phyloP scores from a whole-genome alignment of 116 monocot species.

The Phalaenopsis hybrid region DNA sequence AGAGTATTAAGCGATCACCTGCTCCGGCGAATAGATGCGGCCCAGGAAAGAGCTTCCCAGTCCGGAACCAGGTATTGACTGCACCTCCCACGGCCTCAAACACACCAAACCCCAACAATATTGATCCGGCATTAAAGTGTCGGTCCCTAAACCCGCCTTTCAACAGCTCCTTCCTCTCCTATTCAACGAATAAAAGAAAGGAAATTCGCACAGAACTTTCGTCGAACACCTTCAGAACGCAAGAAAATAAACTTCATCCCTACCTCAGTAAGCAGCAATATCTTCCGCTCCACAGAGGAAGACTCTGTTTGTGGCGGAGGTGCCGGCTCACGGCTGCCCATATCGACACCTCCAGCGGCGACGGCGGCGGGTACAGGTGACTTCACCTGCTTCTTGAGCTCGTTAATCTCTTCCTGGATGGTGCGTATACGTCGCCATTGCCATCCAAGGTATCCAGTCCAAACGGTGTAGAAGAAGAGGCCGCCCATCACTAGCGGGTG shows the following conservation, averaged over 20 bases:
- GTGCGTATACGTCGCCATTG: conserved; percentile 94
- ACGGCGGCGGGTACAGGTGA: conserved; percentile 27
- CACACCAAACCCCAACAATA: conserved; percentile 69
- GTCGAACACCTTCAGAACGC: neutral
- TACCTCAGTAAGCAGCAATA: conserved; percentile 75
- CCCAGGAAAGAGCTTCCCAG: conserved; percentile 86
- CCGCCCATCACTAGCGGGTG: conserved; percentile 70
- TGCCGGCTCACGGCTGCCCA: neutral
- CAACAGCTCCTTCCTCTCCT: conserved; percentile 80
- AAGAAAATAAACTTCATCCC: neutral
- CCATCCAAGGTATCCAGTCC: conserved; percentile 84
- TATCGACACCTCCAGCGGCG: conserved; percentile 15
- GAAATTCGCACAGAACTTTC: neutral
- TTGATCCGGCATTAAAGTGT: conserved; percentile 83
- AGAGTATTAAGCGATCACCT: conserved; percentile 13
- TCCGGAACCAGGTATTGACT: conserved; percentile 80
- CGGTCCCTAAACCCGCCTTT: conserved; percentile 72
- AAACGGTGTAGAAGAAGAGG: conserved; percentile 75
- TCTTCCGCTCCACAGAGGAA: conserved; percentile 57
- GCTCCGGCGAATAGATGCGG: conserved; percentile 86
- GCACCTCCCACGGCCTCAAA: conserved; percentile 71
- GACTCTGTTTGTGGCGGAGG: conserved; percentile 17
- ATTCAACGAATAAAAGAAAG: neutral
- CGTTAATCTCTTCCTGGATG: conserved; percentile 79
- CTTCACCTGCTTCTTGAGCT: conserved; percentile 77